Conservation (phyloP, 1,139 yeast genomes). For the Yamadazyma spencermartinsiae region DNA sequence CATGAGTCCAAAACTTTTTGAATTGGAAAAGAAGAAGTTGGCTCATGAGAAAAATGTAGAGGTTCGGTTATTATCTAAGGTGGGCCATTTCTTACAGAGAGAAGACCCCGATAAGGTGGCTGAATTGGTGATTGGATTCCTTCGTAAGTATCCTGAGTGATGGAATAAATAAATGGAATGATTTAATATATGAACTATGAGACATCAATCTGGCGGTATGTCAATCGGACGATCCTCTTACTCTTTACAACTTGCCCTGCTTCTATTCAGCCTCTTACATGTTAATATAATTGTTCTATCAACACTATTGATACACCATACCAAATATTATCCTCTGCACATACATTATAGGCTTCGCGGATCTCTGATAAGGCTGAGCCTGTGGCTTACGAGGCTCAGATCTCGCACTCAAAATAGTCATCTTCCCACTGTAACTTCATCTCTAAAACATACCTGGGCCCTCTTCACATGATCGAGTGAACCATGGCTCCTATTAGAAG, state of each 20-base stretch:
- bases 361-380: too few species aligned
- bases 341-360: too few species aligned
- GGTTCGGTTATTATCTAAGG: slow-evolving; percentile 30
- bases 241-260: too few species aligned
- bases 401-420: too few species aligned
- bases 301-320: too few species aligned
- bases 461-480: neutral
- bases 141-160: slow-evolving; percentile 10
- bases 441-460: neutral
- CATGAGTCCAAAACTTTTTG: slow-evolving; percentile 32
- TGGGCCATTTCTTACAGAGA: slow-evolving; percentile 46
- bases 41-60: slow-evolving; percentile 22
- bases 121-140: slow-evolving; percentile 30
- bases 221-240: slow-evolving; percentile 3
- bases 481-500: neutral
- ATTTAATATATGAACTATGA: too few species aligned
- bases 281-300: too few species aligned
- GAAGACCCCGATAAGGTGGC: slow-evolving; percentile 38
- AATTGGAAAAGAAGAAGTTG: slow-evolving; percentile 26
- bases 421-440: neutral
- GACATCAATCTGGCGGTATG: too few species aligned
- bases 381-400: too few species aligned
- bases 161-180: too few species aligned
- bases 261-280: too few species aligned
- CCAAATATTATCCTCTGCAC: too few species aligned